Percentiles rank a stretch among this genome's conserved stretches.
Conservation (phyloP, 2,329 filamentous ascomycete genomes). For the Nigrospora osmanthi region DNA sequence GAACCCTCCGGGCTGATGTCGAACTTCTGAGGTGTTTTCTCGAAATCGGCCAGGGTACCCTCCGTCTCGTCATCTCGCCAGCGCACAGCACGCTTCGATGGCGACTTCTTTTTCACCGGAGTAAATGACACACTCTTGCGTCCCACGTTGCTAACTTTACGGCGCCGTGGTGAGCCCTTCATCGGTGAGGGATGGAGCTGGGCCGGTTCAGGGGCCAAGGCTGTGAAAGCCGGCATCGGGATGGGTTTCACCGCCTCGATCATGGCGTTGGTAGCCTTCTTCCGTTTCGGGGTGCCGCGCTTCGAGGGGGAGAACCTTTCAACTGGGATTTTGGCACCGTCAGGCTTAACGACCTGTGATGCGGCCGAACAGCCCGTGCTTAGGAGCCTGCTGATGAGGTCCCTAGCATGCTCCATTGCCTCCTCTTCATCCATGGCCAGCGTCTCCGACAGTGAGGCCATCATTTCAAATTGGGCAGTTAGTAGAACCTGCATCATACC, state of each 20-base stretch:
- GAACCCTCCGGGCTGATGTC: conserved; percentile 45
- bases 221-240: conserved; percentile 32
- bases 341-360: conserved; percentile 83
- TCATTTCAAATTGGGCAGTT: conserved; percentile 84
- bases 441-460: conserved; percentile 75
- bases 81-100: conserved; percentile 68
- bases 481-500: conserved; percentile 75
- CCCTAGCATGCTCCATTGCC: conserved; percentile 71
- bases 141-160: conserved; percentile 51
- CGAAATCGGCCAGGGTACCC: conserved; percentile 80
- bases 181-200: conserved; percentile 53
- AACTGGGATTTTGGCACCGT: conserved; percentile 55
- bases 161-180: conserved; percentile 73
- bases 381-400: conserved; percentile 69
- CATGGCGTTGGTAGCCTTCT: conserved; percentile 38
- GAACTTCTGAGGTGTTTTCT: conserved; percentile 74
- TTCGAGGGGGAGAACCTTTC: conserved; percentile 65
- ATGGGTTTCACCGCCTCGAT: conserved; percentile 32
- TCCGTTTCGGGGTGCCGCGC: conserved; percentile 70
- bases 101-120: conserved; percentile 68
- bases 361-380: conserved; percentile 67
- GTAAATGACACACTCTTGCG: conserved; percentile 75
- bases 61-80: conserved; percentile 85
- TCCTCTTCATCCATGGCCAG: conserved; percentile 76
- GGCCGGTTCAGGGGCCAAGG: conserved; percentile 20